Conservation (phyloP, 768 basidiomycete genomes). For the Lentinula boryana region DNA sequence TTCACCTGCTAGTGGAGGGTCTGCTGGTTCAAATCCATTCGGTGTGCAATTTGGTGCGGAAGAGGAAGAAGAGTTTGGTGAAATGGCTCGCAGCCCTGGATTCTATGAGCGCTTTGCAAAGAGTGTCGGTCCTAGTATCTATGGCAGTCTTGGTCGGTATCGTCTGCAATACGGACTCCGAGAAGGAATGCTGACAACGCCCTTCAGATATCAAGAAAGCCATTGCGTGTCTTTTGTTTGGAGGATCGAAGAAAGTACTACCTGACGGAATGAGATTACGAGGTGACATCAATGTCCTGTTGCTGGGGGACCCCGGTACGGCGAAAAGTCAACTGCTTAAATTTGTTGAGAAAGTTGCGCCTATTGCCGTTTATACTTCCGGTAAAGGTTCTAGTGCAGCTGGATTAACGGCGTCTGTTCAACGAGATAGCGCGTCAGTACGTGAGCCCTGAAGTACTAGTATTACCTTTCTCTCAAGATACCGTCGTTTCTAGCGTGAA, state of each 20-base stretch:
- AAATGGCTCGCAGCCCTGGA: conserved; percentile 81
- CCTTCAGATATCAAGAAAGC: conserved; percentile 95
- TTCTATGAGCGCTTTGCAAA: conserved; percentile 93
- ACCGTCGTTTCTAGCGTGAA: conserved; percentile 58
- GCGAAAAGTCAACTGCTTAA: conserved; percentile 98
- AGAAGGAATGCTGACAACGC: conserved; percentile 8
- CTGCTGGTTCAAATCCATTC: conserved; percentile 75
- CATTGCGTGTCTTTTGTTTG: conserved; percentile 92
- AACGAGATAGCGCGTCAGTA: conserved; percentile 88
- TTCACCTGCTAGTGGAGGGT: conserved; percentile 62
- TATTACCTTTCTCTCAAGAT: not conserved
- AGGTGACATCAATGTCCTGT: conserved; percentile 95
- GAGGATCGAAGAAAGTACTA: conserved; percentile 93
- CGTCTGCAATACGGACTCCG: not conserved
- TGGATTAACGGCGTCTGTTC: conserved; percentile 96
- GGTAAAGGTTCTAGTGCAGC: conserved; percentile 98
- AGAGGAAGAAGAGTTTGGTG: conserved; percentile 94
- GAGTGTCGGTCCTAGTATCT: conserved; percentile 97
- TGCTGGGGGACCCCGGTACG: conserved; percentile 97
- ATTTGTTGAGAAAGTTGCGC: conserved; percentile 99
- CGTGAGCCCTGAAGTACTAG: conserved; percentile 19
- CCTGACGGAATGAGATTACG: conserved; percentile 96
- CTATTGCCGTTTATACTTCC: conserved; percentile 96
- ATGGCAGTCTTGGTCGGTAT: conserved; percentile 77
- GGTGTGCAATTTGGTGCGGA: conserved; percentile 88